Base-by-base conservation (phyloP, 345 rosid genomes). In the Hibiscus mutabilis region DNA sequence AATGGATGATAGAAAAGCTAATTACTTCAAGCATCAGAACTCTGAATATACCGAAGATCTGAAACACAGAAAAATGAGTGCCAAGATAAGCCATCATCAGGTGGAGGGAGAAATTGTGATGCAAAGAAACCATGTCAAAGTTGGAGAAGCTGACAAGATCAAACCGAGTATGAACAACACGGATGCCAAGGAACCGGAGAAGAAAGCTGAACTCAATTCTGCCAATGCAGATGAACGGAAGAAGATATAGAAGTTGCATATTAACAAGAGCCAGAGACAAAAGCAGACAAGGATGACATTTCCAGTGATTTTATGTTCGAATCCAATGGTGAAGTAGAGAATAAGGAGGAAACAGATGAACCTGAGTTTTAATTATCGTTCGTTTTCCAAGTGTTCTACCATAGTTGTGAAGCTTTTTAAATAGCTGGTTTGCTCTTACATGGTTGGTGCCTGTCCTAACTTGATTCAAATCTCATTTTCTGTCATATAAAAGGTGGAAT, bases 291-390 rank as follows among this genome's bases (percentile, higher is more conserved):
- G 15, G 76, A n/a, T 25, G 73, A 78, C 53, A 47, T 66, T 33
- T 59, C 31, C 33, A 52, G 37, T 69, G 69, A 79, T 58, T 46
- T 55, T 7, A n/a, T 25, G 52, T 66, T 76, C 27, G 75, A 68
- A 35, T 66, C 70, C 1, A 82, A 76, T 61, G 73, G 63, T 31
- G n/a, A 68, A 46, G 78, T 72, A 33, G 79, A 75, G 64, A 24
- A 77, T 69, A 77, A 62, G 55, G 82, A 73, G 37, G 80, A 71
- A 66, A 81, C 53, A 18, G 74, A 84, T 0, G 82, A 77, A 40
- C 66, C 78, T 0, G 77, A 71, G 73, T 84, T 84, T 74, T 81
- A 82, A 78, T 44, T 6, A 22, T 0, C n/a, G 3, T 0, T 13
- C 13, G 18, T 40, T 40, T 19, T 49, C n/a, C 15, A 1, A 53